These are phyloP conservation scores for Hibiscus tridactylites DNA, from an alignment of 345 rosid species.

Conservation along the genomic window DNA sequence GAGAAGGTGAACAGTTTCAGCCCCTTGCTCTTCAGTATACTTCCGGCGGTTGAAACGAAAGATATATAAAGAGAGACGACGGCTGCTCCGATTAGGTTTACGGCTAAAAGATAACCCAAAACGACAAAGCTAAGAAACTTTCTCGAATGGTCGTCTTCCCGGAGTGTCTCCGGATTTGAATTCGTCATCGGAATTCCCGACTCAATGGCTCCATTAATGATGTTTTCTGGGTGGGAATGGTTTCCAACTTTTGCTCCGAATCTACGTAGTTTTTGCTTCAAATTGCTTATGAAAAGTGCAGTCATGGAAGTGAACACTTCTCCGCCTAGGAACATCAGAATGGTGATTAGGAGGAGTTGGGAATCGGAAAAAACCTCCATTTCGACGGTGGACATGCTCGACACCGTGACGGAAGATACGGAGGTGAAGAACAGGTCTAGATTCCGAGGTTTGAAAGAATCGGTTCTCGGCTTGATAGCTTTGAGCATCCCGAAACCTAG, in stretches of 20 bases:
- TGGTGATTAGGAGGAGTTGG: slow-evolving; percentile 46
- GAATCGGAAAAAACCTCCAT: slow-evolving; percentile 73
- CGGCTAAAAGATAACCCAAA: slow-evolving; percentile 28
- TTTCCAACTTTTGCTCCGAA: neutral
- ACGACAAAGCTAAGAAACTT: slow-evolving; percentile 28
- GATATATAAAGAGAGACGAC: slow-evolving; percentile 26
- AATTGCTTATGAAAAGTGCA: slow-evolving; percentile 10
- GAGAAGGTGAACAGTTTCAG: slow-evolving; percentile 38
- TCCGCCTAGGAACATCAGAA: slow-evolving; percentile 54
- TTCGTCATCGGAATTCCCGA: neutral
- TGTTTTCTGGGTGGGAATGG: too few species aligned
- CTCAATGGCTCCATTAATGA: neutral
- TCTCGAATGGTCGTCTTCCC: neutral
- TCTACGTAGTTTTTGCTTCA: neutral
- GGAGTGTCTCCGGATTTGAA: neutral
- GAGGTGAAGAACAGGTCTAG: slow-evolving; percentile 67
- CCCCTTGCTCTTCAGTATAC: slow-evolving; percentile 30
- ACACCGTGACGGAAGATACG: slow-evolving; percentile 50
- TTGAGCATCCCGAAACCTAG: slow-evolving; percentile 31
- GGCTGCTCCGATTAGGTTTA: neutral
- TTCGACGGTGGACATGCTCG: slow-evolving; percentile 73
- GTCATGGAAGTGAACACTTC: slow-evolving; percentile 60
- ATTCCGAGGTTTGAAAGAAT: slow-evolving; percentile 21
- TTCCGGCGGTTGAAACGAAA: slow-evolving; percentile 26
- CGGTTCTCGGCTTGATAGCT: slow-evolving; percentile 31